Evolutionary conservation across 768 basidiomycete genomes (phyloP), one percentile per base, ranked within the genome.

Genomic region (Trametes meyenii): DNA sequence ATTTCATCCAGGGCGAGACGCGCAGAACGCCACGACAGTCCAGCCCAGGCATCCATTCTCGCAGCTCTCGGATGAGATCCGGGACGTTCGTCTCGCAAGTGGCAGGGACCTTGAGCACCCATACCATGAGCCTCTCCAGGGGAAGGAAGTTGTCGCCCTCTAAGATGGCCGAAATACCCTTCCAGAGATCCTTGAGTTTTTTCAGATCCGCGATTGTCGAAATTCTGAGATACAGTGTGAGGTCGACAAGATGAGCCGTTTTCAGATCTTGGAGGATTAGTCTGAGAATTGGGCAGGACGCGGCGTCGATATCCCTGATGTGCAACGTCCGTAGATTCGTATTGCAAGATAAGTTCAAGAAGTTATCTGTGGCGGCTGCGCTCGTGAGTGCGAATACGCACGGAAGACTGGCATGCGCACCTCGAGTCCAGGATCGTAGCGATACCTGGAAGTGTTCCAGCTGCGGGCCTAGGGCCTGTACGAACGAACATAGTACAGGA

Each of bases 371-470:
- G 10, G 8, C 46, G 12, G 26, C 3, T 2, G 19, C 39, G 21
- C 13, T 11, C 17, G 12, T 2, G 39, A 33, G 7, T 2, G 12
- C 7, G 10, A 5, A 2, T 4, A 12, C 7, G 5, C 10, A 40
- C 2, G 2, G 26, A 14, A 16, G n/a, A 11, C 24, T 5, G 13
- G 14, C 23, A 8, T 38, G 21, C 57, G 42, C 13, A 58, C 62
- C 62, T 58, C 14, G 16, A 3, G 56, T 42, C 40, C 45, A 58
- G 7, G 19, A 24, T 38, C 14, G 46, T 17, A 63, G 16, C 5
- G 56, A 63, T 6, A 63, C 10, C 21, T 63, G 51, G 14, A 58
- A 55, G 13, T 63, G 50, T 21, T 16, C 33, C 39, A 63, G 33
- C n/a, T 14, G n/a, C 24, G 62, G 1, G 2, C 62, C 52, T 11